Base-by-base conservation (phyloP, 208 protist species). In the Leishmania major region DNA sequence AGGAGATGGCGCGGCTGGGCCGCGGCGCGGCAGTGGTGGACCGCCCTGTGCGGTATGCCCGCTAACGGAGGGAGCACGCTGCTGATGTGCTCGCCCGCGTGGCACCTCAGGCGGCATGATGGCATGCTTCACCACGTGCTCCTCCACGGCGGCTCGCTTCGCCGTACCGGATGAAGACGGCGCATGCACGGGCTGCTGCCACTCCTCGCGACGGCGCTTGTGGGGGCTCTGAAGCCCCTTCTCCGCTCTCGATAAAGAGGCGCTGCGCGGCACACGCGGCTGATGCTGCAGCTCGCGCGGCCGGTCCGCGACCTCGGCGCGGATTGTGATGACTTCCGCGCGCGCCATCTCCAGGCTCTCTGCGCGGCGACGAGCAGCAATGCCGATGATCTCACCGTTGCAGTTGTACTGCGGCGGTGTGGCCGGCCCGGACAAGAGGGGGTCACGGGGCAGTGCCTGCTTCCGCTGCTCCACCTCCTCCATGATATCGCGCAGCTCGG, bases 371-470 rank as follows among this genome's bases (percentile, higher is more conserved):
- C 91, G 84, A 4, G 92, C 94, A 7, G 94, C 92, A 70, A 96
- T 96, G 77, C 92, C 94, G 67, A 97, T 90, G 73, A 96, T 92
- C 57, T 81, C 79, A 4, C 91, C 94, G 19, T 82, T 82, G 22
- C 87, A 85, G 81, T 96, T 97, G 74, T 80, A 85, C 75, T 86
- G 53, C 31, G 82, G 87, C 62, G 67, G 75, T 47, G 70, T 37
- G 62, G 70, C 79, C n/a, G 84, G 84, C 3, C 37, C 84, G 19
- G 62, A 75, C n/a, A 85, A 35, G 45, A 84, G 51, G n/a, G 60
- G 62, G 67, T 88, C 80, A 40, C 5, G 45, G 31, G 79, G 51
- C 25, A 60, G 1, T 64, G 62, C 71, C 45, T 49, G 64, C 53
- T 87, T 84, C 62, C 82, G 79, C 5, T 59, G 79, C 40, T 80